phyloP scores from a whole-genome alignment of 2,329 filamentous ascomycete genomes.

The Fusarium sacchari region DNA sequence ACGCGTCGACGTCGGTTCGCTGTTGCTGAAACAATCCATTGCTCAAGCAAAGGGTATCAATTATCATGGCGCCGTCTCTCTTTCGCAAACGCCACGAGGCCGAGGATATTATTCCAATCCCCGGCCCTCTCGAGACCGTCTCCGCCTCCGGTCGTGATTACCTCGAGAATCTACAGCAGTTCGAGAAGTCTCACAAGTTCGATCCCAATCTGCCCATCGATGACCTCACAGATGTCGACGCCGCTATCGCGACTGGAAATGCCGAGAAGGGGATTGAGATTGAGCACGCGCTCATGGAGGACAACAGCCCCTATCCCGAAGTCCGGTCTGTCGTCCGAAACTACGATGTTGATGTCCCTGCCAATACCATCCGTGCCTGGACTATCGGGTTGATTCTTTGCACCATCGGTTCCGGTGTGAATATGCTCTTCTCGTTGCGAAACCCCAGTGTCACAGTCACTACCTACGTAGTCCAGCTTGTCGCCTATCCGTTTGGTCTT shows the following conservation, averaged over 20 bases:
- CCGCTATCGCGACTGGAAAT: constrained; percentile 64
- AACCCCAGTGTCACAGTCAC: constrained; percentile 69
- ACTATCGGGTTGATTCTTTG: constrained; percentile 68
- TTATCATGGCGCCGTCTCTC: constrained; percentile 49
- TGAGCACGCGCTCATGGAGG: constrained; percentile 67
- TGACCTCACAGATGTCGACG: constrained; percentile 68
- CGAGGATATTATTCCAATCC: constrained; percentile 57
- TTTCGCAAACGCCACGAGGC: constrained; percentile 59
- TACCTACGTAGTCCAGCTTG: constrained; percentile 70
- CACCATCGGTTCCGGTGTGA: constrained; percentile 69
- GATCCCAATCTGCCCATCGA: constrained; percentile 74
- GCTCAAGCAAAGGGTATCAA: constrained; percentile 15
- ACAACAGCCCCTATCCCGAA: constrained; percentile 75
- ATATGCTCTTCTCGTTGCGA: constrained; percentile 69
- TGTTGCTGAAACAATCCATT: constrained; percentile 18
- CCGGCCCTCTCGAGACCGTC: constrained; percentile 53
- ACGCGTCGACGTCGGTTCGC: constrained; percentile 30
- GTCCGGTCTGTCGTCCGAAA: constrained; percentile 73
- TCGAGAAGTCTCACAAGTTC: constrained; percentile 69
- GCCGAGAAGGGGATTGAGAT: constrained; percentile 66
- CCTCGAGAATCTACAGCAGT: constrained; percentile 61
- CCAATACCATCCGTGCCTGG: constrained; percentile 73
- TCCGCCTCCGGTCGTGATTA: constrained; percentile 54
- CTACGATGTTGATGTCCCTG: constrained; percentile 71
- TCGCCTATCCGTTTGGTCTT: constrained; percentile 68